Conservation (phyloP, 345 rosid genomes). For the Melaleuca quinquenervia region DNA sequence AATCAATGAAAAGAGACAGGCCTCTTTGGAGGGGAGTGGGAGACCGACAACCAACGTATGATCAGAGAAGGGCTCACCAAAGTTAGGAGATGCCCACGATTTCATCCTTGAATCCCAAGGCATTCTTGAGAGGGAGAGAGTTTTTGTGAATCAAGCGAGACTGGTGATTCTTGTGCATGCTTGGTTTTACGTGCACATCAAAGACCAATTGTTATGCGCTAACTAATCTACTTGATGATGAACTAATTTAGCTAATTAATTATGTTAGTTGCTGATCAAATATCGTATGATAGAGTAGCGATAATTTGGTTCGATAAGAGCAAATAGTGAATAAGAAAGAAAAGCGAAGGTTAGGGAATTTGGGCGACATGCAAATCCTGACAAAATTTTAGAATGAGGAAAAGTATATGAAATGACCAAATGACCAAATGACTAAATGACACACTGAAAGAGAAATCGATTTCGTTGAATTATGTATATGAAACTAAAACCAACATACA, state of each 20-base stretch:
- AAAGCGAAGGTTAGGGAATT: neutral
- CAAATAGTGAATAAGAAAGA: neutral
- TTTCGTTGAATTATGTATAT: neutral
- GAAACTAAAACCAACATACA: neutral
- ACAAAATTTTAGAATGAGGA: rapidly evolving
- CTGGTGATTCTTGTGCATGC: neutral
- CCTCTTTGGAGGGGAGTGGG: neutral
- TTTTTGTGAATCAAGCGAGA: neutral
- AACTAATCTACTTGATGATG: neutral
- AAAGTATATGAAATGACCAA: neutral
- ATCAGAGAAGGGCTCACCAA: neutral
- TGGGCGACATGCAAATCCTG: neutral
- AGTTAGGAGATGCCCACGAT: neutral
- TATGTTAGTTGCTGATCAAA: neutral
- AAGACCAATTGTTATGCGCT: neutral
- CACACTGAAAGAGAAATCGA: neutral
- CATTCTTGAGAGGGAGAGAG: neutral
- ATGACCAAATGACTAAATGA: neutral
- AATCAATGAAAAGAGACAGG: neutral
- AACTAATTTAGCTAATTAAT: neutral
- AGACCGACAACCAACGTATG: neutral
- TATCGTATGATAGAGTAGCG: neutral
- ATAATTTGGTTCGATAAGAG: neutral
- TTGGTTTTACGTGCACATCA: neutral
- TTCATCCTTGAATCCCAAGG: neutral